Base-by-base conservation (phyloP, 164 flowering plant genomes). In the Macadamia tetraphylla region DNA sequence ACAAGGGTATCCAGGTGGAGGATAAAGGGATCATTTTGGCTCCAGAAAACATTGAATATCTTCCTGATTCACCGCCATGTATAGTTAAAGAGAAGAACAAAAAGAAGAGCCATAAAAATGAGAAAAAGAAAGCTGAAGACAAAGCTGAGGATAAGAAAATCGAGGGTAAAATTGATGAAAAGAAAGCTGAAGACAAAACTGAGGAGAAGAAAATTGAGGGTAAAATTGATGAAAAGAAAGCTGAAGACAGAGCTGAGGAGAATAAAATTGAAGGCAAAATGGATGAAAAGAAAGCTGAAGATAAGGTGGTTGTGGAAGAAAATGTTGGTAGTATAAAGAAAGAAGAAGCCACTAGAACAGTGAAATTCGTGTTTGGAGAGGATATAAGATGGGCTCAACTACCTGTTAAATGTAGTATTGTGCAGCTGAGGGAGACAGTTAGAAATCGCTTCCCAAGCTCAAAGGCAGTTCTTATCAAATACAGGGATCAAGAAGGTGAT, bases 401-500 rank as follows among this genome's bases (percentile, higher is more conserved):
- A 14, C 97, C 92, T 0, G 61, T 69, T 52, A 77, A 83, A 74
- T 90, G 92, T 78, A 81, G 77, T 64, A 76, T 94, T 66, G 67
- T 75, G 48, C 80, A 77, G 56, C 64, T 90, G 62, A 81, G 90
- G 70, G 87, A 87, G 63, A 79, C 80, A 23, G 77, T 90, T 52
- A 60, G 62, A 31, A 86, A 85, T 17, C 83, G 90, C 3, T 92
- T 87, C 74, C 88, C 93, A 1, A 60, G 72, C 67, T 74, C 72
- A 9, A 75, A 78, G 70, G 85, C 85, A 0, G 77, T 88, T 71
- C 92, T 87, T 62, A 76, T 94, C 46, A 94, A 92, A 76, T 94
- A 88, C 79, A 85, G 74, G 77, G 98, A 94, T 71, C 81, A 81
- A 66, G 98, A 91, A 75, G 97, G 94, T 63, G 99, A 94, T 77